A percentile compares a stretch with the other conserved stretches of the same genome.
phyloP scores from a whole-genome alignment of 805 yeast genomes.

The Metschnikowia matae region DNA sequence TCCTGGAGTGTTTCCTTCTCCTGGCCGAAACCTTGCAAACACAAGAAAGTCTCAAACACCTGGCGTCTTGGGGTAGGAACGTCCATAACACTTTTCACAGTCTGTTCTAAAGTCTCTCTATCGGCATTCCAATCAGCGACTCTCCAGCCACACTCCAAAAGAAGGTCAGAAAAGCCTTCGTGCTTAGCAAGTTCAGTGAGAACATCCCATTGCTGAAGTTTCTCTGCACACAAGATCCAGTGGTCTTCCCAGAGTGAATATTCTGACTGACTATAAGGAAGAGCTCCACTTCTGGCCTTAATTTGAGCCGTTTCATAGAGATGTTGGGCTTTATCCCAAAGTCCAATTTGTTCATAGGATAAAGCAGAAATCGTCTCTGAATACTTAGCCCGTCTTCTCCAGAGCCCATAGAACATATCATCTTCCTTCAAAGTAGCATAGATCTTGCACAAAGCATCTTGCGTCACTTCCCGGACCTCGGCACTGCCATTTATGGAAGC shows the following conservation, averaged over 20 bases:
- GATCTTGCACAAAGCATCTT: conserved; percentile 86
- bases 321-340: conserved; percentile 92
- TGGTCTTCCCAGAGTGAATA: conserved; percentile 97
- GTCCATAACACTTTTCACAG: conserved; percentile 95
- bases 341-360: conserved; percentile 90
- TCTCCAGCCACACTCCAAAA: conserved; percentile 99
- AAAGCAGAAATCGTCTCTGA: conserved; percentile 89
- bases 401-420: conserved; percentile 94
- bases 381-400: conserved; percentile 96
- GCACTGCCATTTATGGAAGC: conserved; percentile 61
- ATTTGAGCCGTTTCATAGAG: conserved; percentile 95
- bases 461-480: conserved; percentile 76
- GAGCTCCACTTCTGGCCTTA: conserved; percentile 89
- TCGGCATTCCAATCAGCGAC: conserved; percentile 98
- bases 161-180: conserved; percentile 92
- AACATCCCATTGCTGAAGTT: conserved; percentile 96
- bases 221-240: conserved; percentile 97
- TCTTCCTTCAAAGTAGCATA: conserved; percentile 88
- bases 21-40: conserved; percentile 90
- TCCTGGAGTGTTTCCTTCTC: conserved; percentile 83
- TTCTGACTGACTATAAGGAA: conserved; percentile 94
- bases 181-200: conserved; percentile 94
- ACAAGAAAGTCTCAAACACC: conserved; percentile 88
- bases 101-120: conserved; percentile 87
- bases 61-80: conserved; percentile 98